These are phyloP conservation scores for Fusarium abutilonis DNA, from an alignment of 2,329 filamentous ascomycete species.

Conservation along the genomic window DNA sequence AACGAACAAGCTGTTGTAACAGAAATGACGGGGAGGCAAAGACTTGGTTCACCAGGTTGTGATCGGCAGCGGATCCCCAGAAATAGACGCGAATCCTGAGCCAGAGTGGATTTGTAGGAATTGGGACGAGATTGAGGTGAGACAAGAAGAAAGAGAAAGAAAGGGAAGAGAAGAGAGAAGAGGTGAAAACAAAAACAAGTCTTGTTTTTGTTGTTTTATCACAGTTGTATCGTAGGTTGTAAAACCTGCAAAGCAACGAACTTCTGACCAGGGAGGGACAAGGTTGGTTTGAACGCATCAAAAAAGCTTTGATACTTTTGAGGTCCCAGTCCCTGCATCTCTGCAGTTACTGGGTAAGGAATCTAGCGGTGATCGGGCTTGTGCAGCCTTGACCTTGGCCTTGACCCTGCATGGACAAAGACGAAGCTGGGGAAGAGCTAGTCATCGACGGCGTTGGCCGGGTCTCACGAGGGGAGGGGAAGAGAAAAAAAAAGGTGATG, in stretches of 20 bases:
- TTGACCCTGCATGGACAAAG: conserved; percentile 31
- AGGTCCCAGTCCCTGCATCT: conserved; percentile 34
- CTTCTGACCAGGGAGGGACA: not conserved
- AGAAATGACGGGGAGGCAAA: conserved; percentile 25
- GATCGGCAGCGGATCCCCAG: conserved; percentile 39
- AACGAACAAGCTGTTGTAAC: conserved; percentile 21
- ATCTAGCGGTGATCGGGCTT: conserved; percentile 36
- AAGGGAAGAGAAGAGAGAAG: not conserved
- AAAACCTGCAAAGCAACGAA: too few species aligned
- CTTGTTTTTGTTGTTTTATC: conserved; percentile 1
- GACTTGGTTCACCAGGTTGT: conserved; percentile 42
- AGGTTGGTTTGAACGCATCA: conserved; percentile 25
- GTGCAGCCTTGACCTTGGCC: conserved; percentile 14
- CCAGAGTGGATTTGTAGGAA: conserved; percentile 29
- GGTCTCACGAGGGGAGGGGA: not conserved
- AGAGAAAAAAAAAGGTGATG: too few species aligned
- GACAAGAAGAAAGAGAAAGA: conserved; percentile 5
- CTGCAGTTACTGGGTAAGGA: conserved; percentile 28
- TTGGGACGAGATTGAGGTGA: conserved; percentile 18
- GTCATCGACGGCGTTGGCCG: conserved; percentile 10
- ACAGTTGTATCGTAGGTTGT: not conserved
- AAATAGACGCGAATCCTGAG: conserved; percentile 14
- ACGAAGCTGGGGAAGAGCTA: conserved; percentile 11
- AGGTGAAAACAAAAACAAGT: not conserved
- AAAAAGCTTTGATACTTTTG: conserved; percentile 31